Percentiles rank a stretch among this genome's conserved stretches.
phyloP scores from a whole-genome alignment of 2,329 filamentous ascomycete genomes.

The Alternaria hordeiaustralica region DNA sequence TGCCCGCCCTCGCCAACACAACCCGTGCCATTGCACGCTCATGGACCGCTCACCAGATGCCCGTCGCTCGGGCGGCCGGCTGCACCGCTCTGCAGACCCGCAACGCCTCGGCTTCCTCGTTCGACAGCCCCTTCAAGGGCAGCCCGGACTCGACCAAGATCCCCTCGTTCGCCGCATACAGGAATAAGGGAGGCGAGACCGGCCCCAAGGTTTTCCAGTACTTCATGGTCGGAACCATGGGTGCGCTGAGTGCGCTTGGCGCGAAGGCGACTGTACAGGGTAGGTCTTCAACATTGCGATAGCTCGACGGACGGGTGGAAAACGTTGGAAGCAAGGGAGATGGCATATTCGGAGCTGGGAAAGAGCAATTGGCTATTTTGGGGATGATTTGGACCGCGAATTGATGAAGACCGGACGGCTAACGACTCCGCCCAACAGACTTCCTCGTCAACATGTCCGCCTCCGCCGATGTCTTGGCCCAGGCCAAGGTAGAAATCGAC shows the following conservation, averaged over 20 bases:
- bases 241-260: constrained; percentile 87
- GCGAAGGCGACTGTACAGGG: constrained; percentile 98
- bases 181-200: constrained; percentile 69
- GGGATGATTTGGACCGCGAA: constrained; percentile 31
- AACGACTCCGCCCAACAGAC: constrained; percentile 65
- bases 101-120: constrained; percentile 53
- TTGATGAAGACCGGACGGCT: constrained; percentile 39
- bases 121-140: constrained; percentile 64
- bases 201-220: constrained; percentile 91
- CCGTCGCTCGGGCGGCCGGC: constrained; percentile 55
- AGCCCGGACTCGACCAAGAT: constrained; percentile 67
- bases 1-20: constrained; percentile 58
- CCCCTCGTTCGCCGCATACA: constrained; percentile 89
- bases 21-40: constrained; percentile 56
- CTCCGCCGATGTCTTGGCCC: constrained; percentile 96
- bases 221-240: constrained; percentile 98
- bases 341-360: neutral
- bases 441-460: constrained; percentile 99
- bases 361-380: constrained; percentile 41
- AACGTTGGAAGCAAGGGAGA: neutral
- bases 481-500: constrained; percentile 99
- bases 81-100: constrained; percentile 55
- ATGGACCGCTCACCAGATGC: constrained; percentile 55
- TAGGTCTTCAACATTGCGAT: constrained; percentile 57
- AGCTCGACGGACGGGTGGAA: constrained; percentile 15